These are phyloP conservation scores for Ophiocordyceps robertsii DNA, from an alignment of 2,329 filamentous ascomycete species.

Conservation along the genomic window DNA sequence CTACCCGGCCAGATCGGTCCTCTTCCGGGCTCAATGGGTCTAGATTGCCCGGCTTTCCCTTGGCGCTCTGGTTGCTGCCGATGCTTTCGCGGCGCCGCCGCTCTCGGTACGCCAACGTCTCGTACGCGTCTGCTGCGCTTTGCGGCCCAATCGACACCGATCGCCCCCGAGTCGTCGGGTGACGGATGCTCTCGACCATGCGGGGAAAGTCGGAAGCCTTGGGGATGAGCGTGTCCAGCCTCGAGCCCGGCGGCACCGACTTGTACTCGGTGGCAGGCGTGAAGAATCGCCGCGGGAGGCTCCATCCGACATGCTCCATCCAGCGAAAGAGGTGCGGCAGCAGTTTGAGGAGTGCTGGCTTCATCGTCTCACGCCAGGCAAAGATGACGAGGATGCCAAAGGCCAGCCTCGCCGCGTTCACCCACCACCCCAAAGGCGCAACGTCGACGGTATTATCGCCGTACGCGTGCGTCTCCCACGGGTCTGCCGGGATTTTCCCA, in stretches of 20 bases:
- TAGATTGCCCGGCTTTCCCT: conserved; percentile 27
- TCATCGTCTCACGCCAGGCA: conserved; percentile 80
- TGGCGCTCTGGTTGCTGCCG: conserved; percentile 33
- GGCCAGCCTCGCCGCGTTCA: conserved; percentile 53
- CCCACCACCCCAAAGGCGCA: conserved; percentile 49
- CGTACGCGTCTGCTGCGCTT: conserved; percentile 91
- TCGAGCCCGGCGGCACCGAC: conserved; percentile 56
- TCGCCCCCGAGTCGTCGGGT: conserved; percentile 55
- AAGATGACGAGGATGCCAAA: conserved; percentile 77
- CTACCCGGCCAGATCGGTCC: conserved; percentile 22
- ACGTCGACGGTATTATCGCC: conserved; percentile 49
- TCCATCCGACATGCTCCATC: conserved; percentile 66
- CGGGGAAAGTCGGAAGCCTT: conserved; percentile 76
- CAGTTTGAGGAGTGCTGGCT: conserved; percentile 62
- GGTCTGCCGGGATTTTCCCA: conserved; percentile 35
- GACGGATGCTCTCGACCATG: conserved; percentile 68
- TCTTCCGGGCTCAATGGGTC: conserved; percentile 28
- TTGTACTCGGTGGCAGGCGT: conserved; percentile 82
- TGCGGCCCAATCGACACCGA: conserved; percentile 87
- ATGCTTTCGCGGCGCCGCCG: conserved; percentile 41
- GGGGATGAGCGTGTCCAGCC: conserved; percentile 75
- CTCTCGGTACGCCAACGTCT: conserved; percentile 84
- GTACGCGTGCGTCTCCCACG: conserved; percentile 29
- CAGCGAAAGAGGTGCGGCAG: conserved; percentile 81
- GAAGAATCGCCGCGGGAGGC: conserved; percentile 81